Evolutionary conservation across 2,329 filamentous ascomycete genomes (phyloP).

Genomic region (Nemania sp.): DNA sequence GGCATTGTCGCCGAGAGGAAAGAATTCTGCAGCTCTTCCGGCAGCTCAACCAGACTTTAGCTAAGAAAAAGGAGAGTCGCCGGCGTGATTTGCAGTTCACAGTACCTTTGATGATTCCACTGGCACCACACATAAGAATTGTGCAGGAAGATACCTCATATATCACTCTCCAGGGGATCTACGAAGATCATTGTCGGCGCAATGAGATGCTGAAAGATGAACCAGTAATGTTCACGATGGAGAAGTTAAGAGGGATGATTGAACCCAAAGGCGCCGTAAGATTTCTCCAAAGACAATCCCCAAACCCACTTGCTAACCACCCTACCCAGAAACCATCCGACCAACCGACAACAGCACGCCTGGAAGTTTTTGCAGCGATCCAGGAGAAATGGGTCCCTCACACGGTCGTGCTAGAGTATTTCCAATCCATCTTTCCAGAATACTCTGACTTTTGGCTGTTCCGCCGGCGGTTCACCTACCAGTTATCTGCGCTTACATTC

Average conservation of each 20-base stretch:
- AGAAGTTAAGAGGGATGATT: slow-evolving; percentile 79
- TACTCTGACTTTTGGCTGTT: slow-evolving; percentile 98
- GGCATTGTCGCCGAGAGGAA: slow-evolving; percentile 92
- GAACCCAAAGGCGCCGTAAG: slow-evolving; percentile 67
- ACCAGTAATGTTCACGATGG: slow-evolving; percentile 91
- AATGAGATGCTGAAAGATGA: slow-evolving; percentile 91
- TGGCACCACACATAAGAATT: slow-evolving; percentile 92
- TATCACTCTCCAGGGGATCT: slow-evolving; percentile 90
- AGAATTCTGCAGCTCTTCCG: slow-evolving; percentile 94
- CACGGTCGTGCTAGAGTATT: slow-evolving; percentile 82
- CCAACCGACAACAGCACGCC: slow-evolving; percentile 70
- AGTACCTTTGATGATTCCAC: slow-evolving; percentile 89
- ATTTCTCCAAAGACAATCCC: slow-evolving; percentile 21
- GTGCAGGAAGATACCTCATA: slow-evolving; percentile 95
- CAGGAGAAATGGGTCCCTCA: slow-evolving; percentile 91
- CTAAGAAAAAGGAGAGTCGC: slow-evolving; percentile 92
- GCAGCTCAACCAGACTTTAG: slow-evolving; percentile 90
- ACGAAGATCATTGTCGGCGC: slow-evolving; percentile 92
- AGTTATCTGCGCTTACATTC: slow-evolving; percentile 91
- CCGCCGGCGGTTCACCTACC: slow-evolving; percentile 94
- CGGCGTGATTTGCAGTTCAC: slow-evolving; percentile 95
- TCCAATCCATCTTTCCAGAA: slow-evolving; percentile 82
- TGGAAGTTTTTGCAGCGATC: slow-evolving; percentile 93
- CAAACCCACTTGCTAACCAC: slow-evolving; percentile 23
- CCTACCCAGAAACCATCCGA: slow-evolving; percentile 64